Conservation (phyloP, 768 basidiomycete species). For the Rhodocollybia butyracea region DNA sequence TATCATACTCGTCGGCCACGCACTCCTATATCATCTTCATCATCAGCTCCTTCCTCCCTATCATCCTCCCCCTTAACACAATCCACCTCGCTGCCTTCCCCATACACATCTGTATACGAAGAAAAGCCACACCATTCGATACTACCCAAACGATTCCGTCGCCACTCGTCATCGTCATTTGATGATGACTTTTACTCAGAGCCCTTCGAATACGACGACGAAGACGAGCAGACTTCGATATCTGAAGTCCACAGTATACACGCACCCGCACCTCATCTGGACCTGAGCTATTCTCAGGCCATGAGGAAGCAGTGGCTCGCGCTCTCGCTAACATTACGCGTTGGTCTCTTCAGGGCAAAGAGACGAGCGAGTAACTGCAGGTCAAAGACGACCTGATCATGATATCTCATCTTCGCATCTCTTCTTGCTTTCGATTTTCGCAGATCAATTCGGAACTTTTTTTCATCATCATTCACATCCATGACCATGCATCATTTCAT, state of each 20-base stretch:
- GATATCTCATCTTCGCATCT: not conserved
- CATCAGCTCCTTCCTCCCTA: not conserved
- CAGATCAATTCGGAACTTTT: too few species aligned
- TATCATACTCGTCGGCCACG: not conserved
- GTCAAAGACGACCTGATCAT: not conserved
- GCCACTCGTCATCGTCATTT: not conserved
- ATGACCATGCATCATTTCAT: not conserved
- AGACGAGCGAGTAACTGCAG: not conserved
- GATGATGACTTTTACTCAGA: not conserved
- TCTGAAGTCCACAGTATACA: not conserved
- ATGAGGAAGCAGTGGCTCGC: conserved; percentile 5
- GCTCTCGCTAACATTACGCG: not conserved
- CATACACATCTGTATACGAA: not conserved
- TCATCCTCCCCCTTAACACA: not conserved
- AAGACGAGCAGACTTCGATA: not conserved
- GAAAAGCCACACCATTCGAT: conserved; percentile 3
- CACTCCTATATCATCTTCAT: not conserved
- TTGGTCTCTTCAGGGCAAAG: not conserved
- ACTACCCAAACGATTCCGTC: conserved; percentile 1
- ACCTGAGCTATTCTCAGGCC: not conserved
- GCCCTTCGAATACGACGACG: not conserved
- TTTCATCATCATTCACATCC: not conserved
- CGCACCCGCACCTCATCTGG: not conserved
- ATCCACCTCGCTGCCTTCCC: not conserved
- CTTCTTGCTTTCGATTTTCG: not conserved